Base-by-base conservation (phyloP, 352 stramenopile genomes). In the Phytopythium montanum region DNA sequence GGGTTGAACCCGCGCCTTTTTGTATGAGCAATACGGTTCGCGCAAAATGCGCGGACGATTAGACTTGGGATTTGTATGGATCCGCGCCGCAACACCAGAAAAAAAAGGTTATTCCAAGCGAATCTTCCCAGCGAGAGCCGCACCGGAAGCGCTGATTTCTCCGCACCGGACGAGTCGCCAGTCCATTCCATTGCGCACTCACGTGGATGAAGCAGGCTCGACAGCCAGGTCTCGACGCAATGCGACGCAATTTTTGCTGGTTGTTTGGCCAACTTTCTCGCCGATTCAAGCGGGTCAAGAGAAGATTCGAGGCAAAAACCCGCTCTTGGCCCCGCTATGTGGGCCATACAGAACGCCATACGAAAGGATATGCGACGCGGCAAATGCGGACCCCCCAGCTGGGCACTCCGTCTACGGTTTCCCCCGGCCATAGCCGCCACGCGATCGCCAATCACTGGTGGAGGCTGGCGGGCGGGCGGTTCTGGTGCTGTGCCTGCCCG, bases 351-450 rank as follows among this genome's bases (percentile, higher is more conserved):
- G 23, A 39, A 4, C 8, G 25, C 16, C 38, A 48, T 39, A 25
- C 25, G 49, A 34, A 34, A 46, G 45, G 33, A 46, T 56, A 56
- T 56, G 51, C 53, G 53, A 59, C 53, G 53, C 53, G 53, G 53
- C 53, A 50, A 58, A 31, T 3, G 8, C 9, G 34, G 31, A 10
- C 12, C 44, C 21, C 3, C 18, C 31, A 21, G n/a, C 50, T 36
- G 34, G 50, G 44, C 53, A 39, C 53, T 50, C 53, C 53, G 53
- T 59, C 53, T 59, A 59, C 53, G 53, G 34, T n/a, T n/a, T n/a
- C n/a, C n/a, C n/a, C 29, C 36, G 31, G 53, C 36, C 13, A 59
- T 16, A 59, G 45, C 33, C 45, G 45, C 16, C 26, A 26, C 45
- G 26, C 25, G 44, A 25, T 50, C 28, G 48, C 48, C 19, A 56